Evolutionary conservation across 345 rosid species (phyloP).

Genomic region (Citropsis articulata): DNA sequence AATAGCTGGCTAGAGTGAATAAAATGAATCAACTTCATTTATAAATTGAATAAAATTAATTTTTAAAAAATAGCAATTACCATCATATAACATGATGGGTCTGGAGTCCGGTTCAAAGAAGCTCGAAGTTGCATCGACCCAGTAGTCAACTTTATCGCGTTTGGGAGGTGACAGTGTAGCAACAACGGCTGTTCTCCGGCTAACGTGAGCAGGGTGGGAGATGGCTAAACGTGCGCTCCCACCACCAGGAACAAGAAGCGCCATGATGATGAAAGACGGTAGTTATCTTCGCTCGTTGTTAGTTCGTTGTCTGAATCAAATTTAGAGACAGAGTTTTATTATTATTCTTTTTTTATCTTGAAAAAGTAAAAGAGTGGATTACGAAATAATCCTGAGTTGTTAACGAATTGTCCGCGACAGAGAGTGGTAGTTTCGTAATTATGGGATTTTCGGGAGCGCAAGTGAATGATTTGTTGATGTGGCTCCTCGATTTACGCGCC

Average conservation of each 20-base stretch:
- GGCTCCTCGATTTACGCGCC: neutral
- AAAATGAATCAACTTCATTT: neutral
- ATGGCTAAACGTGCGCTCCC: slow-evolving; percentile 25
- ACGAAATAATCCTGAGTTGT: neutral
- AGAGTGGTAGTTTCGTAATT: neutral
- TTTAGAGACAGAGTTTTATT: too few relatives aligned
- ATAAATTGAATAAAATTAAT: neutral
- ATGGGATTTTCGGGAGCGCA: neutral
- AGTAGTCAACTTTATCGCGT: slow-evolving; percentile 35
- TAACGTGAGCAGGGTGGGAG: slow-evolving; percentile 19
- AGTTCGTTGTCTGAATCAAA: neutral
- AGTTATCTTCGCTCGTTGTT: too few relatives aligned
- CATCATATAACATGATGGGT: slow-evolving; percentile 89
- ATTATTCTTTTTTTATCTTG: too few relatives aligned
- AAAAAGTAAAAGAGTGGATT: neutral
- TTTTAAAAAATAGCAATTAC: slow-evolving; percentile 20
- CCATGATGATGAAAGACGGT: slow-evolving; percentile 28
- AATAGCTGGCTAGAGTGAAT: neutral
- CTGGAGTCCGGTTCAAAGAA: slow-evolving; percentile 70
- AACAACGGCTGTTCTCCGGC: slow-evolving; percentile 25
- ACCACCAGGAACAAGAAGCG: slow-evolving; percentile 39
- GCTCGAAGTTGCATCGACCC: slow-evolving; percentile 59
- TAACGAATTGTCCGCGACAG: neutral
- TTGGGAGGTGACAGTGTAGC: slow-evolving; percentile 41
- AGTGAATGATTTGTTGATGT: neutral